Evolutionary conservation across 805 yeast species (phyloP), one percentile per base, ranked within the genome.

Genomic region (Blastobotrys muscicola): DNA sequence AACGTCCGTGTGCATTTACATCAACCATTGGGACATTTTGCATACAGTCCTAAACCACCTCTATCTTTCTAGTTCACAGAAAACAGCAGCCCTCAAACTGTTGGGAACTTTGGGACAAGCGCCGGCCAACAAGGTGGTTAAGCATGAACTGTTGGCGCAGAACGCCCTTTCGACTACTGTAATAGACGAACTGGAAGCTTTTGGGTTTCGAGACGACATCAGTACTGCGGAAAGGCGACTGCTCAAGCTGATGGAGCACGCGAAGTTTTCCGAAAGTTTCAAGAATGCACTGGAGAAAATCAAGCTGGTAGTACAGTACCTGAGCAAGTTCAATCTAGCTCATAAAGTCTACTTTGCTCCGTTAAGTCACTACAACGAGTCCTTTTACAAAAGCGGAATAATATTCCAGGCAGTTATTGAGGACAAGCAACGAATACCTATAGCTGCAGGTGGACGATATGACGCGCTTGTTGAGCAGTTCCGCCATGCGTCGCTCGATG

Each of bases 401-500:
- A 86, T 92, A 94, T 92, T 90, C 58, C 94, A 86, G 52, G 85
- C 84, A 0, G 74, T 86, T 1, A 74, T 78, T 50, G 82, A 85
- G 43, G 80, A 78, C 3, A 52, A 56, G 14, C 46, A 51, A 7
- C 33, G 46, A 13, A 43, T 50, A 4, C 69, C 81, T 29, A 67
- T 92, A 34, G 92, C 92, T 11, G 90, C 92, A 0, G 99, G 99
- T 37, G 99, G 99, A 2, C 69, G 99, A 44, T 92, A 87, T 57
- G 97, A 90, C 55, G 67, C 70, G 14, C 68, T 92, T 50, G 75
- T 87, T 10, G 67, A 76, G 2, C 70, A 79, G 12, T 71, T 86
- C 47, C 75, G 90, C 0, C 78, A 84, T 50, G 72, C 77, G 1
- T 64, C 75, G 8, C 50, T 63, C 13, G 63, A 63, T 36, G 51